phyloP scores from a whole-genome alignment of 306 rosid species.

The Hippophae gyantsensis region DNA sequence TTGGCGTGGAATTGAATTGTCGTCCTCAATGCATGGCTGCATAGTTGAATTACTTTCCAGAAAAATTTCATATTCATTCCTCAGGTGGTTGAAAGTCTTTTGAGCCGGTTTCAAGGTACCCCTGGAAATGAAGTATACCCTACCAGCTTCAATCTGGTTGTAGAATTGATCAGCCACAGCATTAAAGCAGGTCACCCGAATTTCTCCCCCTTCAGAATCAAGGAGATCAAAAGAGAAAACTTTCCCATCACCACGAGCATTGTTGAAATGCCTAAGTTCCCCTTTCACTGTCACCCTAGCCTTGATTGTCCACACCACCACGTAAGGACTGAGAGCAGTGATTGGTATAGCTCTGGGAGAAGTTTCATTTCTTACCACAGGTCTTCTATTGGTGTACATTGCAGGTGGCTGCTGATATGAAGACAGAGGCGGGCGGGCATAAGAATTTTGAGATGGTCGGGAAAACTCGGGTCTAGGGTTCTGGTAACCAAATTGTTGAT shows the following conservation, averaged over 20 bases:
- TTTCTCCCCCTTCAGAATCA: slow-evolving; percentile 75
- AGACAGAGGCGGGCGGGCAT: slow-evolving; percentile 40
- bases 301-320: slow-evolving; percentile 72
- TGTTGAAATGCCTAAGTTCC: slow-evolving; percentile 58
- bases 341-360: slow-evolving; percentile 69
- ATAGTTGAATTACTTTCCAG: slow-evolving; percentile 48
- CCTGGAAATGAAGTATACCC: slow-evolving; percentile 57
- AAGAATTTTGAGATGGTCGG: slow-evolving; percentile 34
- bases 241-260: slow-evolving; percentile 82
- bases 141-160: slow-evolving; percentile 62
- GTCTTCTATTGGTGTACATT: slow-evolving; percentile 56
- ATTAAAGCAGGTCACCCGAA: slow-evolving; percentile 83
- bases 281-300: slow-evolving; percentile 82
- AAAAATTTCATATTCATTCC: slow-evolving; percentile 58
- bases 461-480: slow-evolving; percentile 36
- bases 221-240: slow-evolving; percentile 88
- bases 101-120: slow-evolving; percentile 67
- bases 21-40: slow-evolving; percentile 66
- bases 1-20: slow-evolving; percentile 54
- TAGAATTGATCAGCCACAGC: slow-evolving; percentile 71
- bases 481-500: slow-evolving; percentile 39
- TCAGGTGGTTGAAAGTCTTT: slow-evolving; percentile 60
- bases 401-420: slow-evolving; percentile 58
- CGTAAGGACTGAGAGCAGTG: slow-evolving; percentile 67
- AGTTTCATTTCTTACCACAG: slow-evolving; percentile 63